Evolutionary conservation across 129 eudicot species (phyloP), one percentile per base, ranked within the genome.

Genomic region (Escallonia rubra): DNA sequence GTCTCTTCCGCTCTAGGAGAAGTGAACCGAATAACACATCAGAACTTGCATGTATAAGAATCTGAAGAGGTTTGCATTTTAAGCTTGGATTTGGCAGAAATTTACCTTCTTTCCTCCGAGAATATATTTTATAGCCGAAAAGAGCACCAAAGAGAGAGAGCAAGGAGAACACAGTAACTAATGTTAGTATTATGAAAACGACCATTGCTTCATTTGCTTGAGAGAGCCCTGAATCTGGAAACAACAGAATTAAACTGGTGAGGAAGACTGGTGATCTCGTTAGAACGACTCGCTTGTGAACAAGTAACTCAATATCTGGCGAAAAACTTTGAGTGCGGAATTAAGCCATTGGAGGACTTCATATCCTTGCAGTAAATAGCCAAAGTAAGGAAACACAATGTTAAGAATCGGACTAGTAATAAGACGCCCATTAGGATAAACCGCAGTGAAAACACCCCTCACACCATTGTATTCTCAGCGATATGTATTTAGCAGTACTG

Each of bases 141-240:
- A 41, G 42, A 56, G 72, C 72, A 55, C 63, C 54, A 67, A 67
- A 15, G 40, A 45, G 42, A 14, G 72, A 54, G 63, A 67, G 60
- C 43, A 67, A 8, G 11, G 10, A 14, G 39, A 56, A 44, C 38
- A 8, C 52, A 5, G 39, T 6, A 2, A 59, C 41, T 38, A 51
- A 23, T 39, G 48, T 3, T 45, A 52, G 23, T 65, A 13, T 39
- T 51, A 52, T 4, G 39, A 50, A n/a, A 3, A 65, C 40, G 46
- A 50, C 40, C 70, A 41, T 38, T 5, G 13, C n/a, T n/a, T n/a
- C n/a, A n/a, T n/a, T n/a, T n/a, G n/a, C 43, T 52, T 52, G 4
- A 11, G 68, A 34, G 41, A 65, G 23, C 11, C 38, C 60, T 51
- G 47, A 13, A 3, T 13, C 70, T 52, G 59, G 39, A 65, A 65